These are phyloP conservation scores for Simmondsia chinensis DNA, from an alignment of 148 eudicot species.

Conservation along the genomic window DNA sequence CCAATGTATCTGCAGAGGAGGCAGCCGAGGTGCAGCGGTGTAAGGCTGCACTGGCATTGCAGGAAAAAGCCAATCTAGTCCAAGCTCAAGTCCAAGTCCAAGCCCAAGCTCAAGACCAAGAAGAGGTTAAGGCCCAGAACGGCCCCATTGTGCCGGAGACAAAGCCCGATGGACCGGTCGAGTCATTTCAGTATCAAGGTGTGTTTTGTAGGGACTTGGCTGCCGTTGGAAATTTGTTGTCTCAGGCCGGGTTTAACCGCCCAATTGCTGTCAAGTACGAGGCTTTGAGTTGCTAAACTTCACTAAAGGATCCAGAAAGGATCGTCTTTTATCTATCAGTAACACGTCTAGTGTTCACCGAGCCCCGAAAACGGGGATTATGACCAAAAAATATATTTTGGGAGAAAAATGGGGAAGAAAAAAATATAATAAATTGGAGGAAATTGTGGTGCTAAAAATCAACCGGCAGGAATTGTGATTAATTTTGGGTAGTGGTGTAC, in stretches of 20 bases:
- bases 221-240: slow-evolving; percentile 65
- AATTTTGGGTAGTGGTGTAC: slow-evolving; percentile 4
- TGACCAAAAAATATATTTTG: slow-evolving; percentile 1
- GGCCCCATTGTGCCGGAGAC: not conserved
- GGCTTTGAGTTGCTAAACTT: slow-evolving; percentile 63
- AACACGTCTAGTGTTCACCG: no score
- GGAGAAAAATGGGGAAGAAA: slow-evolving; percentile 3
- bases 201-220: slow-evolving; percentile 91
- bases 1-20: slow-evolving; percentile 45
- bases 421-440: not conserved
- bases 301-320: no score
- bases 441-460: no score
- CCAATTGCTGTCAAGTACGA: slow-evolving; percentile 77
- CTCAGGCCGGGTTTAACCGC: slow-evolving; percentile 72
- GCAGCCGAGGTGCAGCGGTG: slow-evolving; percentile 44
- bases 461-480: slow-evolving; percentile 7
- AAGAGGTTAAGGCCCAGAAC: no score
- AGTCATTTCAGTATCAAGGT: slow-evolving; percentile 44
- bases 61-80: slow-evolving; percentile 18
- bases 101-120: slow-evolving; percentile 8
- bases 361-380: not conserved
- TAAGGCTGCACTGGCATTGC: slow-evolving; percentile 43
- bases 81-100: slow-evolving; percentile 19
- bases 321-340: no score
- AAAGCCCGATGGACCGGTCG: not conserved